A percentile compares a stretch with the other conserved stretches of the same genome.
Conservation (phyloP, 257 asterid genomes). For the Sherardia arvensis region DNA sequence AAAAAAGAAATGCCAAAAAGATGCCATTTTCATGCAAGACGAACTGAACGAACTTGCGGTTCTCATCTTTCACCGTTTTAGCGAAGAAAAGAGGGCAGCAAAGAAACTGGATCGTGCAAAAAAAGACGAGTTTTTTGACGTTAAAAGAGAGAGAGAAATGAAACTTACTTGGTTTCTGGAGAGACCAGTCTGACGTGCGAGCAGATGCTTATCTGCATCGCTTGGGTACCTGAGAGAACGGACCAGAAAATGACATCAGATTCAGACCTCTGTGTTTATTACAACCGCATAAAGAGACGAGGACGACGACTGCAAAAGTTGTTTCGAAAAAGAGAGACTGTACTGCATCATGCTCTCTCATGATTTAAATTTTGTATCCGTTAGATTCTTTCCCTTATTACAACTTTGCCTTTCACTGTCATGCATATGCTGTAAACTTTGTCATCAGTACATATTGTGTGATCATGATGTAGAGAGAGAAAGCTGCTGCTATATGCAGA, state of each 20-base stretch:
- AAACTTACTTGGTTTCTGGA: conserved; percentile 80
- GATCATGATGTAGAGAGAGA: not conserved
- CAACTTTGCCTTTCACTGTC: conserved; percentile 6
- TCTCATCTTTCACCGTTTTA: not conserved
- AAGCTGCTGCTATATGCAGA: too few relatives aligned
- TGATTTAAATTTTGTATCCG: not conserved
- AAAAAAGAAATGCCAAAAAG: conserved; percentile 10
- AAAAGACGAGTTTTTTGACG: too few relatives aligned
- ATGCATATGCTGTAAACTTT: not conserved
- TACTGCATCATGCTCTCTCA: conserved; percentile 4
- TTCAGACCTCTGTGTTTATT: conserved; percentile 6
- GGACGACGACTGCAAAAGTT: conserved; percentile 8
- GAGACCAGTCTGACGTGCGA: conserved; percentile 98
- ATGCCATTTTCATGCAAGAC: conserved; percentile 14
- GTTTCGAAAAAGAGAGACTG: conserved; percentile 25
- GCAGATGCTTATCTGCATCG: conserved; percentile 98
- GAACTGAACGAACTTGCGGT: not conserved
- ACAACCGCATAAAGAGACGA: conserved; percentile 34
- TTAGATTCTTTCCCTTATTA: conserved; percentile 14
- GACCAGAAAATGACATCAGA: conserved; percentile 53
- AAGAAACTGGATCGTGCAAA: not conserved
- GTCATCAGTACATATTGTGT: not conserved
- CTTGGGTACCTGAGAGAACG: conserved; percentile 95
- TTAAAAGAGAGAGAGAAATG: not conserved
- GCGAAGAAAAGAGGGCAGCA: not conserved